Evolutionary conservation across 805 yeast species (phyloP).

Genomic region (Cyberlindnera misumaiensis): DNA sequence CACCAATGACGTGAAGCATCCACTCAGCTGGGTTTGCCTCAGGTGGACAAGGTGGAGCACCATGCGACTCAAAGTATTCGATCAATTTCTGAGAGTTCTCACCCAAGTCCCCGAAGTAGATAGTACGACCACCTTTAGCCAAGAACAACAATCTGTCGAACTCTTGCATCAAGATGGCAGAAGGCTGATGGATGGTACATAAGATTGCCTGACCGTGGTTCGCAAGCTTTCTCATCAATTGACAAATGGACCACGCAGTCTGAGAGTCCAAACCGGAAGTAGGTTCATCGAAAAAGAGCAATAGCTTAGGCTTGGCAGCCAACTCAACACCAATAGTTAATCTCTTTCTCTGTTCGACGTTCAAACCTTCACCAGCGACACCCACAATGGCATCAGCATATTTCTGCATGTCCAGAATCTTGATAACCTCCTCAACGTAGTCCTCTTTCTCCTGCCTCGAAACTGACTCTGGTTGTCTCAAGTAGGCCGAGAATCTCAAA

Average conservation of each 20-base stretch:
- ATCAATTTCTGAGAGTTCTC: constrained; percentile 50
- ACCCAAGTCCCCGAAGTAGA: constrained; percentile 72
- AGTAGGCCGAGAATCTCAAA: constrained; percentile 54
- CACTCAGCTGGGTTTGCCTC: constrained; percentile 83
- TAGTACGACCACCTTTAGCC: constrained; percentile 66
- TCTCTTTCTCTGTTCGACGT: constrained; percentile 60
- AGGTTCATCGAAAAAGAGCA: constrained; percentile 60
- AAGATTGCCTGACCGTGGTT: constrained; percentile 57
- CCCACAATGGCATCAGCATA: constrained; percentile 73
- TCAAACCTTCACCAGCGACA: constrained; percentile 63
- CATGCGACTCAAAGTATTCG: constrained; percentile 57
- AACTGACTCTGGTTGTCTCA: constrained; percentile 55
- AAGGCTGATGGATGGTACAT: constrained; percentile 83
- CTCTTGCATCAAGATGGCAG: constrained; percentile 69
- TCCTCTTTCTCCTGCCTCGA: constrained; percentile 50
- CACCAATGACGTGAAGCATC: constrained; percentile 85
- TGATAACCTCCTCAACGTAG: constrained; percentile 60
- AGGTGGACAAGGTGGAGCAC: constrained; percentile 60
- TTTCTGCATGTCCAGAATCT: constrained; percentile 53
- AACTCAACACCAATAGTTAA: constrained; percentile 61
- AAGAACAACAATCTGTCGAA: constrained; percentile 71
- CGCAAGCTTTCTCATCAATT: constrained; percentile 53
- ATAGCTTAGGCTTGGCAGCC: constrained; percentile 56
- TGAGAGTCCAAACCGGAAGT: constrained; percentile 66
- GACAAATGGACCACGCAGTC: constrained; percentile 61